Evolutionary conservation across 305 asterid genomes (phyloP), one percentile per base, ranked within the genome.

Genomic region (Fraxinus sp.): DNA sequence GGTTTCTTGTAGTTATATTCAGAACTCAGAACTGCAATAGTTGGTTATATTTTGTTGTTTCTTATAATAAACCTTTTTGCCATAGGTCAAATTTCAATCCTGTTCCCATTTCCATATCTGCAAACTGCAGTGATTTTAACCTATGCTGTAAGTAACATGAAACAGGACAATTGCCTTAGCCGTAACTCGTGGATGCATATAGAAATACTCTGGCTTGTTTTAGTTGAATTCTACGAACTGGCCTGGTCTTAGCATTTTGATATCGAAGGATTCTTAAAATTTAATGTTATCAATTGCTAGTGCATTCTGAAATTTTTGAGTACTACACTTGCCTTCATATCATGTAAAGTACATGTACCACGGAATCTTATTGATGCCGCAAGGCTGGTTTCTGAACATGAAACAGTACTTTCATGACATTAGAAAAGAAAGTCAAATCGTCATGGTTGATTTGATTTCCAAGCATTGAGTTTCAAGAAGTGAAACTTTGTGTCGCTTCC

Each of bases 141-240:
- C 20, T 28, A 28, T 68, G 74, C 74, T 9, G 36, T 66, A 66
- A 13, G n/a, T 26, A 68, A 28, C 9, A 28, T 68, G 24, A 5
- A 10, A 22, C 33, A 2, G 71, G 35, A 66, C 35, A 66, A 66
- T 22, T 26, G 14, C 36, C 0, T 4, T 7, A 68, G 37, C 74
- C 8, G 9, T 9, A 11, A 26, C 14, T 32, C 6, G 13, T 81
- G 14, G 39, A 78, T 62, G 52, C 14, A 28, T 70, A 46, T 44
- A 35, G 77, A 76, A 66, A 75, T 80, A 55, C 35, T 59, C 70
- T 64, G 71, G 68, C 44, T 82, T 66, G 72, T 74, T 33, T 72
- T 46, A 78, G 55, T 77, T 64, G 1, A 30, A 78, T n/a, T 20
- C 55, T 82, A 81, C 76, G 70, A 14, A 36, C 44, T 14, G 20